Base-by-base conservation (phyloP, 805 yeast genomes). In the Candida stauntonica region DNA sequence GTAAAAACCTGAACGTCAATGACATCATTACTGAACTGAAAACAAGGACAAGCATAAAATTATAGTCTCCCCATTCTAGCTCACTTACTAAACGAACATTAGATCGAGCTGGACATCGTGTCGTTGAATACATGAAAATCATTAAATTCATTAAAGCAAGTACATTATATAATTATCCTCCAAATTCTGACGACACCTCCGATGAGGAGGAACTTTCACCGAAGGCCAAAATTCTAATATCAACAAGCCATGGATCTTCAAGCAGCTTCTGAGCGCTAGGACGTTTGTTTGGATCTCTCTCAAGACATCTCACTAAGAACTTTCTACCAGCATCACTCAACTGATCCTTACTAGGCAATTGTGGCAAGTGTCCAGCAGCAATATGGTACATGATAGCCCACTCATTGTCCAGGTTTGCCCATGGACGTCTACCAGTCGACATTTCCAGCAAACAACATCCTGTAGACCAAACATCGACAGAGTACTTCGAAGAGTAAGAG, bases 341-440 rank as follows among this genome's bases (percentile, higher is more conserved):
- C 61, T 87, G 96, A 43, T 83, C 93, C 2, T 70, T 62, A 0
- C 78, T 60, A 5, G 99, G 99, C 37, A 91, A 67, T 51, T 77
- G 87, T 0, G 99, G 99, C 42, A 77, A 70, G 57, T 86, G 93
- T 2, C 96, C 96, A 3, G 95, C 94, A 0, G 97, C 98, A 55
- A 93, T 93, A 59, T 87, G 96, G 56, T 89, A 93, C 98, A 93
- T 91, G 36, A 93, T 86, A 2, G 98, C 96, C 94, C 94, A 93
- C 57, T 91, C 98, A 56, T 93, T 93, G 55, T 93, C 99, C 44
- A 88, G 68, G 60, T 87, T 85, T 13, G 94, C 84, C 99, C 99
- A 93, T 5, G 99, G 99, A 42, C 96, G 71, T 48, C 88, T 71
- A 12, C 99, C 99, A 0, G 98, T 89, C 2, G 91, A 86, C 98